Conservation (phyloP, 345 rosid species). For the Limnanthes douglasii region DNA sequence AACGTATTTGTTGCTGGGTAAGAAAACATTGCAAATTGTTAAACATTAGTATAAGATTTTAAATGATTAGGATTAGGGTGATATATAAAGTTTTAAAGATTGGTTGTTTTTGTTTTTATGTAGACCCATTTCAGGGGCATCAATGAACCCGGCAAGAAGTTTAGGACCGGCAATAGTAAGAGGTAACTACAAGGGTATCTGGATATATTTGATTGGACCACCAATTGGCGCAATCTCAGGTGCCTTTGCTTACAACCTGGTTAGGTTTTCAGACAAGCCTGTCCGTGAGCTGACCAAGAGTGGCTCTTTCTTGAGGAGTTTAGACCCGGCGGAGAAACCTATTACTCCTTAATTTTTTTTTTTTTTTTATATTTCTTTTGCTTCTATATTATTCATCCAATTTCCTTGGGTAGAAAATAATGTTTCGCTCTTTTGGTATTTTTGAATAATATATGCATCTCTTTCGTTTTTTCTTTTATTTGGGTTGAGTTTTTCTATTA, state of each 20-base stretch:
- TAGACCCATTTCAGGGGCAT: slow-evolving; percentile 64
- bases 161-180: slow-evolving; percentile 55
- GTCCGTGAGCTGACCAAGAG: slow-evolving; percentile 24
- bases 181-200: slow-evolving; percentile 30
- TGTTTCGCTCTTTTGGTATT: no score
- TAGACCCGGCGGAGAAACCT: no score
- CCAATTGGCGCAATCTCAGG: slow-evolving; percentile 33
- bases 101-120: not conserved
- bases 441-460: no score
- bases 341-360: no score
- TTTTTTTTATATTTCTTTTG: no score
- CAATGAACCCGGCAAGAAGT: slow-evolving; percentile 86
- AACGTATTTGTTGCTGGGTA: slow-evolving; percentile 54
- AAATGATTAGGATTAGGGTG: not conserved
- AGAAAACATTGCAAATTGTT: not conserved
- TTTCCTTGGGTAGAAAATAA: no score
- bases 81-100: not conserved
- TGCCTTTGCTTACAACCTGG: slow-evolving; percentile 33
- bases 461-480: no score
- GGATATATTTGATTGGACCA: slow-evolving; percentile 56
- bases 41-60: not conserved
- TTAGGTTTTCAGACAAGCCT: slow-evolving; percentile 39
- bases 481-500: no score
- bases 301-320: slow-evolving; percentile 10
- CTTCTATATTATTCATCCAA: no score